Percentiles rank a stretch among this genome's conserved stretches.
Evolutionary conservation across 2,329 filamentous ascomycete species (phyloP).

Genomic region (Calonectria pseudoreteaudii): DNA sequence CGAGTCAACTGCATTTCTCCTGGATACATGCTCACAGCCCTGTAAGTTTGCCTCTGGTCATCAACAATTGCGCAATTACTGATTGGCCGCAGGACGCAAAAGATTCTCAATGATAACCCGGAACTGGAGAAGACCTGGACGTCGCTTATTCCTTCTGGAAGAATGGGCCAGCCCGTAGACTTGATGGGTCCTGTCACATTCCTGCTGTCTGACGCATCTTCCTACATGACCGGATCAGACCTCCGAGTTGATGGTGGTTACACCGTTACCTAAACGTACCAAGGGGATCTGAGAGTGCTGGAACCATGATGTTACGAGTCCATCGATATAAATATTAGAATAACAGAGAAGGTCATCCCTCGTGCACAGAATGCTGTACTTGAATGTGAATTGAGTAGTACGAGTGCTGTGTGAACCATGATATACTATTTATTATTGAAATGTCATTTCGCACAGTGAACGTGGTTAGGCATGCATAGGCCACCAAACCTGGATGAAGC

Average conservation of each 20-base stretch:
- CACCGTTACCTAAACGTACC: constrained; percentile 73
- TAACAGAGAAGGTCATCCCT: background rate
- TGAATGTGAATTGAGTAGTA: background rate
- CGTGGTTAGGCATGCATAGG: too few species aligned
- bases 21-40: constrained; percentile 93
- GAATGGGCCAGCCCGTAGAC: constrained; percentile 92
- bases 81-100: constrained; percentile 74
- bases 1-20: constrained; percentile 95
- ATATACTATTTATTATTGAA: too few species aligned
- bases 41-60: constrained; percentile 67
- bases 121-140: constrained; percentile 91
- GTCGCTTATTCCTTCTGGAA: constrained; percentile 88
- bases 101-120: constrained; percentile 96
- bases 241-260: constrained; percentile 87
- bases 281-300: background rate
- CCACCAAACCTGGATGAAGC: too few species aligned
- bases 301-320: background rate
- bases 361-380: background rate
- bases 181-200: constrained; percentile 94
- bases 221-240: constrained; percentile 79
- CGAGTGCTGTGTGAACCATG: background rate
- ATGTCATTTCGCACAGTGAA: too few species aligned
- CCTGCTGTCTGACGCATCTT: constrained; percentile 81
- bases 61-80: background rate
- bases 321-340: background rate